Evolutionary conservation across 257 asterid genomes (phyloP), one percentile per base, ranked within the genome.

Genomic region (Primulina tabacum): DNA sequence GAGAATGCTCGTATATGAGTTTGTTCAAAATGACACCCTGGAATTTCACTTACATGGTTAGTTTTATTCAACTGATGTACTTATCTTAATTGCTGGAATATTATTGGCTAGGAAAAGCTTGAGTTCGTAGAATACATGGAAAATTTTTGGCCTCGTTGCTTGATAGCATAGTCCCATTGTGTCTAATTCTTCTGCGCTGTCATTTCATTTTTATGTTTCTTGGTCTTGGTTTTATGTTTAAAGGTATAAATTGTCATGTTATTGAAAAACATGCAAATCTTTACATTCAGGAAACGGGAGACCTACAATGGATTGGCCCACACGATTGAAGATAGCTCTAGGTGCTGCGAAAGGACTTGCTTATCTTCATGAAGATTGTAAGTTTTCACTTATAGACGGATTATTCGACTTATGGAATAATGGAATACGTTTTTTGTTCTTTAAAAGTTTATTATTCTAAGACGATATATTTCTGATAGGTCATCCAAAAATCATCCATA

Each of bases 401-500:
- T 65, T 2, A 28, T 53, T 53, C 7, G 4, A 9, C 14, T 43
- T 29, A n/a, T 7, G 16, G 52, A n/a, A 35, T 28, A 28, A 37
- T 56, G n/a, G 12, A 18, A 12, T 14, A 2, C 3, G 11, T 16
- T 2, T 29, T 33, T 37, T 18, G 3, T 14, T 20, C 9, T 72
- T 62, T 21, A 21, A 50, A 61, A 16, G 2, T 5, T 37, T 24
- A 1, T 60, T 60, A 34, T 72, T 10, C 53, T 73, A 34, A 71
- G 47, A 62, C 74, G 50, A 17, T 35, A 18, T 69, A 30, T 35
- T 60, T 59, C n/a, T 61, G 6, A 2, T 69, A 92, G 98, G 98
- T 78, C 89, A 92, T 86, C 98, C 98, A 1, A 89, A 86, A 77
- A 92, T 92, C 77, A 85, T 92, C 76, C 98, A 92, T 67, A 88